These are phyloP conservation scores for Malassezia furfur DNA, from an alignment of 1,284 basidiomycete genomes.

Conservation along the genomic window DNA sequence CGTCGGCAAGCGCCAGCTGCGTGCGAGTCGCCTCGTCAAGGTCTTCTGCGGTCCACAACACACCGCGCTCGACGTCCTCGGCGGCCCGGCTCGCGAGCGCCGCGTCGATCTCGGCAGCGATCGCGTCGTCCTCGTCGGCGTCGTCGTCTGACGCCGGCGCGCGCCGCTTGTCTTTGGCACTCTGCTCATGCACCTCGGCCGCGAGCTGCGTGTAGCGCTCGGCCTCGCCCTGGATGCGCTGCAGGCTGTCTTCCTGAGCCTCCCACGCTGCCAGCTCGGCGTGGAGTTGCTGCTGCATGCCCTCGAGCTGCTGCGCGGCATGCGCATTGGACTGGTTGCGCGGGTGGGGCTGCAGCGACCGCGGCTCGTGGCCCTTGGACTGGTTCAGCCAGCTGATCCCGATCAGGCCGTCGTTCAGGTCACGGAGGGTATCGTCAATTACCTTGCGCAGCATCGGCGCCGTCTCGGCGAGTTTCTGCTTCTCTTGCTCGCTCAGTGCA, in stretches of 20 bases:
- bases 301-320: conserved; percentile 23
- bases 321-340: conserved; percentile 31
- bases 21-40: conserved; percentile 9
- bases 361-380: conserved; percentile 3
- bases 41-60: neutral
- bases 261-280: conserved; percentile 28
- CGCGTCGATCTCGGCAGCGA: neutral
- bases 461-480: conserved; percentile 19
- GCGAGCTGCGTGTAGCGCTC: conserved; percentile 11
- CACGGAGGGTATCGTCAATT: conserved; percentile 26
- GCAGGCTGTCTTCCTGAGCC: conserved; percentile 22
- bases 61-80: neutral
- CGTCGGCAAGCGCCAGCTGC: conserved; percentile 18
- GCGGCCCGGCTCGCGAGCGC: neutral
- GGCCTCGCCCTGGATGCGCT: conserved; percentile 9
- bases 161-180: conserved; percentile 18
- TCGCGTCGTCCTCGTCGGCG: conserved; percentile 5
- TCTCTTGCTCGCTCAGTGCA: conserved; percentile 24
- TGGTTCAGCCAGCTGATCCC: conserved; percentile 35
- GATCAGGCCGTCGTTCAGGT: conserved; percentile 33
- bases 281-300: conserved; percentile 24
- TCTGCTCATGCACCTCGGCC: conserved; percentile 20
- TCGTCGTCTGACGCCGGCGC: neutral
- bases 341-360: conserved; percentile 26
- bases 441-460: conserved; percentile 20